Base-by-base conservation (phyloP, 192 early-diverging fungal species). In the Funneliformis geosporum region DNA sequence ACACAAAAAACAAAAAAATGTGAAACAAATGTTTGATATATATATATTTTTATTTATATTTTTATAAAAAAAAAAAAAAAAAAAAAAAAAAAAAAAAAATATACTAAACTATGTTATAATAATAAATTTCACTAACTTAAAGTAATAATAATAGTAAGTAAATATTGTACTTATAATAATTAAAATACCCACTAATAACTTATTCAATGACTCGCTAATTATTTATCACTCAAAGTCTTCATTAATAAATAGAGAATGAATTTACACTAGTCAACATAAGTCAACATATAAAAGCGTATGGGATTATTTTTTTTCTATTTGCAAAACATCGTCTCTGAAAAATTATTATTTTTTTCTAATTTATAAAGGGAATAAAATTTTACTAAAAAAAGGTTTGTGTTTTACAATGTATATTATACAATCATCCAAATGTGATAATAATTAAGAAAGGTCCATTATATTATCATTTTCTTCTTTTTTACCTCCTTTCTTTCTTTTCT, bases 361-460 rank as follows among this genome's bases (percentile, higher is more conserved):
- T 16, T 55, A 21, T 55, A 6, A 55, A 7, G 16, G 21, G 21
- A 55, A 16, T 18, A 16, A 55, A 16, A 44, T 10, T 14, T 55
- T 5, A 55, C 50, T 18, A 4, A 55, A 14, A 5, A 33, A 33
- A 2, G 33, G 5, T 55, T 16, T 55, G 4, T 18, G 46, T 47
- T 12, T 55, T 55, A 55, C 12, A 55, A 55, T 18, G 16, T 55
- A 55, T 55, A 55, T 50, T 16, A 55, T 55, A 55, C 5, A 55
- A 47, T 47, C 8, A 47, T 18, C 18, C 50, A 14, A 55, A 18
- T 6, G 50, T 18, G 50, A 55, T 55, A 72, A 72, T 33, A 2
- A 40, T 73, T 73, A 50, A 27, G 71, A 73, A n/a, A 73, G 71
- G 27, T 73, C 71, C 71, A 73, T 73, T 73, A 5, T 69, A 59